phyloP scores from a whole-genome alignment of 768 basidiomycete genomes.

The Kwoniella dejecticola region DNA sequence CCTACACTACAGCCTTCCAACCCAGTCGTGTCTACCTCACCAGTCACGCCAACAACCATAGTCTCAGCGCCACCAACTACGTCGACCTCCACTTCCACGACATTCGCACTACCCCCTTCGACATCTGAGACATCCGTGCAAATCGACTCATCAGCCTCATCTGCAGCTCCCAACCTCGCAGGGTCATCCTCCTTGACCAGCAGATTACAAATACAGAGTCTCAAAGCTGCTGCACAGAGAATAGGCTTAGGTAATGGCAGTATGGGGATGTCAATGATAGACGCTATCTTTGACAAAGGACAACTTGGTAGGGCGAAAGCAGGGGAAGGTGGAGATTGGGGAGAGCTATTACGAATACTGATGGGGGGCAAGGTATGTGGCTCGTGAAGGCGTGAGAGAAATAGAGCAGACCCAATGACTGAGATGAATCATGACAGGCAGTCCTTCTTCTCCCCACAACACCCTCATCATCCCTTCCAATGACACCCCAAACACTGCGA shows the following conservation, averaged over 20 bases:
- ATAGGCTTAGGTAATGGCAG: slow-evolving; percentile 53
- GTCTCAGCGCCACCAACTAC: slow-evolving; percentile 34
- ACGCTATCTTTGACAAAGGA: slow-evolving; percentile 53
- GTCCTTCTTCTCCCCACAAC: slow-evolving; percentile 76
- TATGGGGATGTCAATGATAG: slow-evolving; percentile 56
- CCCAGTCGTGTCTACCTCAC: slow-evolving; percentile 12
- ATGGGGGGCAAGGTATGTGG: slow-evolving; percentile 48
- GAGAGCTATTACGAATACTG: slow-evolving; percentile 46
- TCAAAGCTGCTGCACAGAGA: slow-evolving; percentile 55
- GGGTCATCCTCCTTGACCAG: slow-evolving; percentile 34
- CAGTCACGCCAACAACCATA: slow-evolving; percentile 26
- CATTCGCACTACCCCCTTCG: slow-evolving; percentile 42
- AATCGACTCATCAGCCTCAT: slow-evolving; percentile 2
- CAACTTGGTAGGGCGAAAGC: slow-evolving; percentile 34
- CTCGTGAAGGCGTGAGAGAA: not conserved
- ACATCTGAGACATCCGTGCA: slow-evolving; percentile 23
- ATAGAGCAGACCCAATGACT: slow-evolving; percentile 3
- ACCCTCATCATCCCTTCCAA: slow-evolving; percentile 60
- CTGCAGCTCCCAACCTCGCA: not conserved
- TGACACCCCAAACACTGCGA: slow-evolving; percentile 74
- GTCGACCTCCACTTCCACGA: slow-evolving; percentile 45
- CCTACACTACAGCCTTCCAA: slow-evolving; percentile 8
- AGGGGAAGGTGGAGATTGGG: slow-evolving; percentile 50
- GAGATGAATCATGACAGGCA: slow-evolving; percentile 63
- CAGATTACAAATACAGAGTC: slow-evolving; percentile 52